These are phyloP conservation scores for Ochromonas danica DNA, from an alignment of 108 stramenopile species.

Conservation along the genomic window DNA sequence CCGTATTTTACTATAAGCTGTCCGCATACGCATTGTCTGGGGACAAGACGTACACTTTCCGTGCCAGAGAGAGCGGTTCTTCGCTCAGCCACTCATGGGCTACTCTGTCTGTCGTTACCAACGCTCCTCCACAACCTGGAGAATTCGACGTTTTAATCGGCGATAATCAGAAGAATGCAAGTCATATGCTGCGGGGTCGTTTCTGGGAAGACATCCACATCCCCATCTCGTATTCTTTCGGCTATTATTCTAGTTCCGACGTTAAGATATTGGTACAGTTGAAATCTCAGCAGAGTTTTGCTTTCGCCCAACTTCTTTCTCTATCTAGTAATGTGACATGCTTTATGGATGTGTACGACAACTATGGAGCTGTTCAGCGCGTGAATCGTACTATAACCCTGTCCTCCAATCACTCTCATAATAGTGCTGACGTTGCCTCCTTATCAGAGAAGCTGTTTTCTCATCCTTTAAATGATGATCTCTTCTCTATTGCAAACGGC, in stretches of 20 bases:
- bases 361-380: not conserved
- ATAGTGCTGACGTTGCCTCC: not conserved
- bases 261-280: not conserved
- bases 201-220: not conserved
- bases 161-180: not conserved
- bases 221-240: not conserved
- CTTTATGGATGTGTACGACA: not conserved
- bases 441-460: too few relatives aligned
- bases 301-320: not conserved
- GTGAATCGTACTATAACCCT: not conserved
- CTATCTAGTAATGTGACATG: not conserved
- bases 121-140: not conserved
- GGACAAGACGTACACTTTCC: not conserved
- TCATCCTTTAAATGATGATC: not conserved
- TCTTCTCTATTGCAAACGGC: not conserved
- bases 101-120: not conserved
- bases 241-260: not conserved
- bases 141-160: not conserved
- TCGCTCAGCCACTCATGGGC: not conserved
- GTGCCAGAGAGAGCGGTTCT: not conserved
- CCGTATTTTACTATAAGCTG: not conserved
- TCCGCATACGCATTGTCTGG: not conserved
- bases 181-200: not conserved
- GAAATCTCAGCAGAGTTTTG: not conserved
- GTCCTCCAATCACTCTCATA: not conserved